Conservation (phyloP, 345 rosid genomes). For the Anacardium occidentale region DNA sequence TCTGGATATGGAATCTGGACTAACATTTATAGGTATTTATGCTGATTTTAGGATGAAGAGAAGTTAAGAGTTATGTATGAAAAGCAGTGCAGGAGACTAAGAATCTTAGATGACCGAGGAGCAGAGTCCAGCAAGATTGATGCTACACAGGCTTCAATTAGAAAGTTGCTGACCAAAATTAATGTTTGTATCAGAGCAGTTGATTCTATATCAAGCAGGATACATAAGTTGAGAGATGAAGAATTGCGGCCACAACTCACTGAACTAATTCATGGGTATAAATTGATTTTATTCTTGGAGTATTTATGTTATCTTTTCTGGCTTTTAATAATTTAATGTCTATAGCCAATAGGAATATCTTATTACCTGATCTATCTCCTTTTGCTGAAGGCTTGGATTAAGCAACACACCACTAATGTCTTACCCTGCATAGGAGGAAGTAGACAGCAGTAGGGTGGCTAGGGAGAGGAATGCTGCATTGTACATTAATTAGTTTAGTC, state of each 20-base stretch:
- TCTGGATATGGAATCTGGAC: slow-evolving; percentile 21
- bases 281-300: not conserved
- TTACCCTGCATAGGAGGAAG: not conserved
- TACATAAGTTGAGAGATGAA: slow-evolving; percentile 85
- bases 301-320: not conserved
- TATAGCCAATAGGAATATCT: not conserved
- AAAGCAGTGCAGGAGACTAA: slow-evolving; percentile 66
- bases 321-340: not conserved
- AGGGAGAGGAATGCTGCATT: not conserved
- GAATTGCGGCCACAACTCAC: slow-evolving; percentile 78
- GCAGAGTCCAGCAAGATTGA: slow-evolving; percentile 84
- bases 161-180: slow-evolving; percentile 70
- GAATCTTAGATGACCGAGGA: slow-evolving; percentile 59
- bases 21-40: slow-evolving; percentile 24
- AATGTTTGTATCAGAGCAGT: slow-evolving; percentile 68
- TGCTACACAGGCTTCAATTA: slow-evolving; percentile 59
- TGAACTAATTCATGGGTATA: slow-evolving; percentile 76
- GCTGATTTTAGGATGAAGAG: slow-evolving; percentile 77
- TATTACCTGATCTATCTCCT: no score
- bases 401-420: not conserved
- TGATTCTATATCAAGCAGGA: slow-evolving; percentile 72
- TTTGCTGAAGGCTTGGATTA: not conserved
- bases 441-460: not conserved
- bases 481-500: not conserved
- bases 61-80: slow-evolving; percentile 74